These are phyloP conservation scores for Pachysandra terminalis DNA, from an alignment of 164 flowering plant genomes.

Conservation along the genomic window DNA sequence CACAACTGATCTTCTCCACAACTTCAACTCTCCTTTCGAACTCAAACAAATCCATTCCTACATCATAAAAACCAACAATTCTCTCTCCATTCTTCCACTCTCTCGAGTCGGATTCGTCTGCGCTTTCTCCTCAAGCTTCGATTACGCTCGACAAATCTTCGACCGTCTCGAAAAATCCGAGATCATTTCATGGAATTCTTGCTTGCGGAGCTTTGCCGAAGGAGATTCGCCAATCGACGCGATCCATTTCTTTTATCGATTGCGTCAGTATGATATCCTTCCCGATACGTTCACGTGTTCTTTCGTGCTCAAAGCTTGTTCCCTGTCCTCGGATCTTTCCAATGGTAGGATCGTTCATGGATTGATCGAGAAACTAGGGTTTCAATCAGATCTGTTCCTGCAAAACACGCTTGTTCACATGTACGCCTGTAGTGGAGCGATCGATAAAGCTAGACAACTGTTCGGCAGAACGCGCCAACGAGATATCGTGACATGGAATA, in stretches of 20 bases:
- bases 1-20: slow-evolving; percentile 17
- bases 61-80: slow-evolving; percentile 44
- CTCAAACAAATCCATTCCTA: slow-evolving; percentile 60
- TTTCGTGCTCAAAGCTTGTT: slow-evolving; percentile 63
- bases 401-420: slow-evolving; percentile 49
- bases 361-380: slow-evolving; percentile 56
- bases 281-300: slow-evolving; percentile 61
- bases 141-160: slow-evolving; percentile 45
- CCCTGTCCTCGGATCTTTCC: slow-evolving; percentile 23
- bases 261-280: slow-evolving; percentile 28
- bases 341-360: slow-evolving; percentile 54
- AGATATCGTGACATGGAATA: slow-evolving; percentile 71
- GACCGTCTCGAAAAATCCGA: slow-evolving; percentile 20
- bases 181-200: slow-evolving; percentile 46
- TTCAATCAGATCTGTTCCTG: slow-evolving; percentile 46
- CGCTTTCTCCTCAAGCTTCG: slow-evolving; percentile 38
- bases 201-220: slow-evolving; percentile 48
- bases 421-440: slow-evolving; percentile 44
- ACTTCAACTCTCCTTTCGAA: slow-evolving; percentile 48
- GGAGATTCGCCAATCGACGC: slow-evolving; percentile 44
- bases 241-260: slow-evolving; percentile 35
- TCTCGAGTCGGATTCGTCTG: slow-evolving; percentile 44
- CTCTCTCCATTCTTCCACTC: slow-evolving; percentile 44
- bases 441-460: slow-evolving; percentile 36
- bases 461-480: slow-evolving; percentile 52